These are phyloP conservation scores for Lachancea fermentati DNA, from an alignment of 805 yeast genomes.

Conservation along the genomic window DNA sequence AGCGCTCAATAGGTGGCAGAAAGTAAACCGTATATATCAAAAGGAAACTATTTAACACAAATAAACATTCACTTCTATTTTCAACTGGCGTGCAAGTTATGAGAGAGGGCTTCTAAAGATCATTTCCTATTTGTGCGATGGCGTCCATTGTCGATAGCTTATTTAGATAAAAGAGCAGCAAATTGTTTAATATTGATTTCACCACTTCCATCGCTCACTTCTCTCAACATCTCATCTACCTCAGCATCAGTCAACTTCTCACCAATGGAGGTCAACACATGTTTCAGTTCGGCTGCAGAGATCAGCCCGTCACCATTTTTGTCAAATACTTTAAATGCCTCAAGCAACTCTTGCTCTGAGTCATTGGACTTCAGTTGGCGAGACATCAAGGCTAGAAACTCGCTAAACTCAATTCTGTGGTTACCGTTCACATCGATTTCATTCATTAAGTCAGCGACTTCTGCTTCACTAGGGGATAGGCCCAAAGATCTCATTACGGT, in stretches of 20 bases:
- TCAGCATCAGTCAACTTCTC: constrained; percentile 95
- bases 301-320: constrained; percentile 95
- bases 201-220: constrained; percentile 94
- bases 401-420: constrained; percentile 79
- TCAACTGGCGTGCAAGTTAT: background rate
- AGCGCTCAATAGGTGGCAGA: background rate
- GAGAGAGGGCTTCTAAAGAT: background rate
- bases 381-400: constrained; percentile 80
- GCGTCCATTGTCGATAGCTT: constrained; percentile 11
- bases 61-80: background rate
- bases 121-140: background rate
- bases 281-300: constrained; percentile 93
- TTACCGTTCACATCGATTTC: constrained; percentile 96
- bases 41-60: background rate
- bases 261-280: constrained; percentile 95
- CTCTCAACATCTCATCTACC: constrained; percentile 94
- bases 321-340: constrained; percentile 97
- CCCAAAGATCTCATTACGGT: constrained; percentile 99
- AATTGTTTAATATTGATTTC: constrained; percentile 96
- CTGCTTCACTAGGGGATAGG: constrained; percentile 93
- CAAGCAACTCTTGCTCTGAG: constrained; percentile 93
- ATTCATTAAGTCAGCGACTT: constrained; percentile 92
- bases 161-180: constrained; percentile 82
- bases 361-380: constrained; percentile 95
- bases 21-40: background rate